A percentile compares a stretch with the other conserved stretches of the same genome.
Conservation (phyloP, 305 asterid species). For the Fraxinus latifolia region DNA sequence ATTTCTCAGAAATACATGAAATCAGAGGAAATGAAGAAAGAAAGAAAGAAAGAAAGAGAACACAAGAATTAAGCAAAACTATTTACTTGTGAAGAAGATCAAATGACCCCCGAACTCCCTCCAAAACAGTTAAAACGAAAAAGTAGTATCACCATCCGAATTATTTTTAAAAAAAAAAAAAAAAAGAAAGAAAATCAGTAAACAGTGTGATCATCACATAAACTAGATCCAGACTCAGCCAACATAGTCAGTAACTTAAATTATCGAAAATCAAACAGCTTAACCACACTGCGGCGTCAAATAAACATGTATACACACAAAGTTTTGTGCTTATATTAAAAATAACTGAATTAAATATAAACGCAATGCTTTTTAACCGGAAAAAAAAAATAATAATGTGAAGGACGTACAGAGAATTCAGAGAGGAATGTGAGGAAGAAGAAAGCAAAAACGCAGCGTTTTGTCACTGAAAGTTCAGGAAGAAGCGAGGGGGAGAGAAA, state of each 20-base stretch:
- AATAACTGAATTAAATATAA: slow-evolving; percentile 3
- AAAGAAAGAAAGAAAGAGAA: background rate
- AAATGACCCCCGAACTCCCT: background rate
- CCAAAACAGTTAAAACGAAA: background rate
- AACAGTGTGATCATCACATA: background rate
- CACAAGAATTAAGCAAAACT: background rate
- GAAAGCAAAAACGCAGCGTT: slow-evolving; percentile 26
- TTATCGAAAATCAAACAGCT: background rate
- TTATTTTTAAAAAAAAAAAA: too few relatives aligned
- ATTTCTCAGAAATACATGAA: background rate
- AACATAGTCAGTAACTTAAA: slow-evolving; percentile 17
- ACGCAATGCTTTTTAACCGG: background rate
- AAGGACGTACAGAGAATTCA: slow-evolving; percentile 21
- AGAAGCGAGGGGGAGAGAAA: background rate
- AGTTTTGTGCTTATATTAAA: background rate
- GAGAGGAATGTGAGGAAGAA: slow-evolving; percentile 20
- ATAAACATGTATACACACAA: background rate
- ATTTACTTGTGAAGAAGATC: background rate
- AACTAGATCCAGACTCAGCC: slow-evolving; percentile 33
- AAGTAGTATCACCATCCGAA: background rate
- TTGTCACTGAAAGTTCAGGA: background rate
- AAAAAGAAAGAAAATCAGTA: background rate
- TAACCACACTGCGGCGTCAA: slow-evolving; percentile 26
- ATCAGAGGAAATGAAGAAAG: background rate
- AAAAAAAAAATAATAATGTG: background rate